Percentiles rank a stretch among this genome's conserved stretches.
Conservation (phyloP, 331 rosid genomes). For the Arachis monticola region DNA sequence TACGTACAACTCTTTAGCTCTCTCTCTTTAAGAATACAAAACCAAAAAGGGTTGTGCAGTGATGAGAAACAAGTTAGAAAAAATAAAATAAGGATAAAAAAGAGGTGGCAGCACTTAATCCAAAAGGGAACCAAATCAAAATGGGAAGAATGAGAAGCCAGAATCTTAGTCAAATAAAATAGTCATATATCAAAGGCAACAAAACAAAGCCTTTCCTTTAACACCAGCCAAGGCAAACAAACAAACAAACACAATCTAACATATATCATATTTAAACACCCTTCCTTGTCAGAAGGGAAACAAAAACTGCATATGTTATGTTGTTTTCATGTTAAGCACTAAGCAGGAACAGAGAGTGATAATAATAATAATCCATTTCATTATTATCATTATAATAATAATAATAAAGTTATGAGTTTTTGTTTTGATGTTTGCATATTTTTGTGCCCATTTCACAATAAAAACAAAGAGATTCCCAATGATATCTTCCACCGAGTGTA, state of each 20-base stretch:
- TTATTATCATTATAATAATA: no score
- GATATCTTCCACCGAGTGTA: constrained; percentile 66
- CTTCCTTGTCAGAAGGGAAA: no score
- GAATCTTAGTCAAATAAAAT: constrained; percentile 67
- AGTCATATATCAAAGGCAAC: constrained; percentile 36
- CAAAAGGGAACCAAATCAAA: constrained; percentile 65
- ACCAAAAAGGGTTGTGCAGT: constrained; percentile 25
- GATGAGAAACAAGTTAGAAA: no score
- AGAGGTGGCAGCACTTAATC: neutral
- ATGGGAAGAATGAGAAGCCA: constrained; percentile 64
- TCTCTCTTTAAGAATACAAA: constrained; percentile 34
- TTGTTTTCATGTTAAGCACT: no score
- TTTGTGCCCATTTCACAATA: constrained; percentile 44
- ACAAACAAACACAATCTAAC: constrained; percentile 67
- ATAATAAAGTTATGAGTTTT: constrained; percentile 6
- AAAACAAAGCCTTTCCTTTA: constrained; percentile 38
- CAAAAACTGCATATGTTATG: no score
- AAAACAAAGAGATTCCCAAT: constrained; percentile 68
- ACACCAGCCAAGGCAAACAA: neutral
- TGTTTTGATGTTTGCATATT: constrained; percentile 32
- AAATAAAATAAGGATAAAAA: no score
- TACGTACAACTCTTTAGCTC: constrained; percentile 1
- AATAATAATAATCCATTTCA: no score
- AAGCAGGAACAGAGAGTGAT: no score
- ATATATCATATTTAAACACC: constrained; percentile 43